Evolutionary conservation across 2,329 filamentous ascomycete species (phyloP).

Genomic region (Paraphaeosphaeria minitans): DNA sequence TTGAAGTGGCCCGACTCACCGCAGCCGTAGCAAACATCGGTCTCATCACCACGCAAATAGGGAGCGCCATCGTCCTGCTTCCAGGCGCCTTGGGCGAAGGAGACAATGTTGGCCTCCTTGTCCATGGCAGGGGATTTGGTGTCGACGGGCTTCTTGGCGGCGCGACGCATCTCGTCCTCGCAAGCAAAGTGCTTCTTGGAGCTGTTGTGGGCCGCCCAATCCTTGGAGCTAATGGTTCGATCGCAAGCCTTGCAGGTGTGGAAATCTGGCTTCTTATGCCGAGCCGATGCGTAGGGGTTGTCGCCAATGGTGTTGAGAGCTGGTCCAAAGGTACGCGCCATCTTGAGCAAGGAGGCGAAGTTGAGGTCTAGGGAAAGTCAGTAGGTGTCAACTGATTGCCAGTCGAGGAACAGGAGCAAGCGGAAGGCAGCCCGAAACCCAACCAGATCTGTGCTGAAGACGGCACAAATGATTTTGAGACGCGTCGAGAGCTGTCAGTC

Average conservation of each 20-base stretch:
- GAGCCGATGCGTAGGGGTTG: slow-evolving; percentile 33
- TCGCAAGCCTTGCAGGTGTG: slow-evolving; percentile 42
- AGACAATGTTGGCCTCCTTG: slow-evolving; percentile 14
- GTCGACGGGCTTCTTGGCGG: slow-evolving; percentile 20
- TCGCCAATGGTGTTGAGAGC: slow-evolving; percentile 9
- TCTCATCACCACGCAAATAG: slow-evolving; percentile 48
- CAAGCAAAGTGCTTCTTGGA: slow-evolving; percentile 39
- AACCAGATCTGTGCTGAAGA: background rate
- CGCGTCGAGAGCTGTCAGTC: background rate
- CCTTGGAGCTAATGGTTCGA: slow-evolving; percentile 34
- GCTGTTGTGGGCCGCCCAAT: slow-evolving; percentile 39
- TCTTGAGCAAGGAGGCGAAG: background rate
- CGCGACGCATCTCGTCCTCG: slow-evolving; percentile 13
- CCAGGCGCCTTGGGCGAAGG: background rate
- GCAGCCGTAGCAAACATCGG: slow-evolving; percentile 37
- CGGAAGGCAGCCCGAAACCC: background rate
- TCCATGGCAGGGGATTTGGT: background rate
- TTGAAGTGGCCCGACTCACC: slow-evolving; percentile 33
- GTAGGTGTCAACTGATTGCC: background rate
- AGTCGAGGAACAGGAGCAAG: background rate
- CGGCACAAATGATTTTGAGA: background rate
- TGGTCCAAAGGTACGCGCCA: background rate
- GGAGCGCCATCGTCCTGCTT: slow-evolving; percentile 11
- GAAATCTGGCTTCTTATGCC: slow-evolving; percentile 21
- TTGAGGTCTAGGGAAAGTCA: background rate